phyloP scores from a whole-genome alignment of 1,284 basidiomycete genomes.

The Trichosporon asahii region DNA sequence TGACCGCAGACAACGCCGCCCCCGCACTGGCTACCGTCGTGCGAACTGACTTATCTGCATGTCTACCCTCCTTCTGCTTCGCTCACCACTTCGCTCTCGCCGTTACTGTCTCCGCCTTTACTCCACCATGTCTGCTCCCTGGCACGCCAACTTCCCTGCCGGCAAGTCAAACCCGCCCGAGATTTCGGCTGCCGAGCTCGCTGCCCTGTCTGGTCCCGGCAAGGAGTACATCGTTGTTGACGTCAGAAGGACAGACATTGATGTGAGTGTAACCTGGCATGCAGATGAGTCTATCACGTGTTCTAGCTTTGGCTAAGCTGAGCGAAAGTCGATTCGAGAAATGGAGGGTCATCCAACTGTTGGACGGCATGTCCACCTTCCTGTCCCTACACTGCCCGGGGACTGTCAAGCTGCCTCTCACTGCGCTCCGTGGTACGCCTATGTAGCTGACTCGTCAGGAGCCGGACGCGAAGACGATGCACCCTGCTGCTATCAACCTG shows the following conservation, averaged over 20 bases:
- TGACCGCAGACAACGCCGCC: background rate
- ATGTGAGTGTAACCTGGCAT: slow-evolving; percentile 20
- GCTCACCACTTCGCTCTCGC: background rate
- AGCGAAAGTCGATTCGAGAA: no score
- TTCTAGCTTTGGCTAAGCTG: no score
- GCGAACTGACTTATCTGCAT: background rate
- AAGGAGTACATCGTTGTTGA: slow-evolving; percentile 36
- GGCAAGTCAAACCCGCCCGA: slow-evolving; percentile 19
- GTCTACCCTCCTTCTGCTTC: background rate
- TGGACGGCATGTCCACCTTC: no score
- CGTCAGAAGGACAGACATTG: slow-evolving; percentile 34
- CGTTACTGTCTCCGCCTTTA: background rate
- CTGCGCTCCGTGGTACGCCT: no score
- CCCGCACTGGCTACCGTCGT: background rate
- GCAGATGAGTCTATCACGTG: background rate
- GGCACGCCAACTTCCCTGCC: slow-evolving; percentile 26
- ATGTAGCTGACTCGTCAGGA: background rate
- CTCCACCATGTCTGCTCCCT: slow-evolving; percentile 12
- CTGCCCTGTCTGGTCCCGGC: slow-evolving; percentile 15
- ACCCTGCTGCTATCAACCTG: slow-evolving; percentile 38
- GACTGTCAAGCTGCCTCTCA: no score
- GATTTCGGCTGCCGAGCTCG: slow-evolving; percentile 28
- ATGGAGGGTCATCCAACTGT: no score
- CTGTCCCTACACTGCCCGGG: no score
- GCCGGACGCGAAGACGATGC: slow-evolving; percentile 14